Conservation (phyloP, 306 rosid species). For the Cicer pinnatifidum region DNA sequence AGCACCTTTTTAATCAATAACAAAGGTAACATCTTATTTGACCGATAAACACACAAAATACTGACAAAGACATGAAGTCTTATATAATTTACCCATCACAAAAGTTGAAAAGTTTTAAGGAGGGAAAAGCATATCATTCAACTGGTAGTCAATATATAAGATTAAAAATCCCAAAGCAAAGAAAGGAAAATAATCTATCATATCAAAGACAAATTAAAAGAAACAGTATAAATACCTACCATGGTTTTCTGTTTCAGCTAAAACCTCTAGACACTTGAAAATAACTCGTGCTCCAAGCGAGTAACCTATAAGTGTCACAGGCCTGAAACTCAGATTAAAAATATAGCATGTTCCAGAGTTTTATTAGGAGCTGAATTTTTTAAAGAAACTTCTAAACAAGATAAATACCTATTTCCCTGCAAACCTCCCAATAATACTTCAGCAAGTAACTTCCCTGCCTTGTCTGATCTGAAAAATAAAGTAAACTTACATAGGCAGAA, state of each 20-base stretch:
- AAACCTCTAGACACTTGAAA: conserved; percentile 67
- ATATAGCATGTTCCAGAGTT: conserved; percentile 32
- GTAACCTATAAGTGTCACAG: conserved; percentile 71
- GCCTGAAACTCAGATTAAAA: conserved; percentile 58
- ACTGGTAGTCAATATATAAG: background rate
- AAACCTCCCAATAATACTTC: conserved; percentile 60
- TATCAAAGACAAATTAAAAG: conserved; percentile 5
- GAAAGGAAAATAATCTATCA: conserved; percentile 17
- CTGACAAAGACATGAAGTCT: conserved; percentile 11
- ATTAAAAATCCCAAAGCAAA: conserved; percentile 27
- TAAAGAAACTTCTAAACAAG: conserved; percentile 37
- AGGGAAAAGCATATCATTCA: background rate
- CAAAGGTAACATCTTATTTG: conserved; percentile 12
- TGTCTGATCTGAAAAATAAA: conserved; percentile 61
- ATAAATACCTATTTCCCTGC: conserved; percentile 67
- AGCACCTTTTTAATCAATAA: conserved; percentile 22
- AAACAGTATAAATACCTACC: conserved; percentile 48
- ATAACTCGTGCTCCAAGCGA: conserved; percentile 74
- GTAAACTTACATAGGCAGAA: conserved; percentile 37
- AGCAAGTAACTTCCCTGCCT: conserved; percentile 76
- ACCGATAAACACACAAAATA: background rate
- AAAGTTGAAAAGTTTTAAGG: conserved; percentile 21
- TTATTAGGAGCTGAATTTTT: conserved; percentile 25
- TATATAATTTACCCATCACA: background rate
- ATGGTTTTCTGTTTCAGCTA: conserved; percentile 58